These are phyloP conservation scores for Bretziella fagacearum DNA, from an alignment of 2,329 filamentous ascomycete species.

Conservation along the genomic window DNA sequence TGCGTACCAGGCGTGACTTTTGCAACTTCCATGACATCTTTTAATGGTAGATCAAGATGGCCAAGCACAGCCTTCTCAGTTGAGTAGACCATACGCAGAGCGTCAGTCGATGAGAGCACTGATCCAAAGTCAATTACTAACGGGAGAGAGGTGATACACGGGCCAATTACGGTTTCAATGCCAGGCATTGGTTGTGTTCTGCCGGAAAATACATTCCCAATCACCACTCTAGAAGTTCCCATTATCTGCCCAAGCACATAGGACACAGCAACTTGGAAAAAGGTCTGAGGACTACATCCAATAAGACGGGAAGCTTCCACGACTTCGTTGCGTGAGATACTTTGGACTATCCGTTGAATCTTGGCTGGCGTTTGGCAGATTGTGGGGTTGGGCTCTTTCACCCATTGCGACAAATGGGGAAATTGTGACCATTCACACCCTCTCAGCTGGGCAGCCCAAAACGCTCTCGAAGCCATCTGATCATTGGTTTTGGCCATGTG, in stretches of 20 bases:
- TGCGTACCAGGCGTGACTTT: constrained; percentile 26
- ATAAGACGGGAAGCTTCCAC: background rate
- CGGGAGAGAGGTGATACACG: constrained; percentile 62
- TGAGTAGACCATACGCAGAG: constrained; percentile 46
- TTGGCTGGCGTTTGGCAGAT: background rate
- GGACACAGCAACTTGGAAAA: constrained; percentile 58
- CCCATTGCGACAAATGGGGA: constrained; percentile 6
- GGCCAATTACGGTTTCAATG: constrained; percentile 61
- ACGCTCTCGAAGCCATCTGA: background rate
- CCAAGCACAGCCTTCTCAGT: constrained; percentile 49
- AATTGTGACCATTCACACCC: background rate
- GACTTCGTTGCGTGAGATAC: background rate
- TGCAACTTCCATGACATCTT: constrained; percentile 35
- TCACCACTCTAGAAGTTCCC: constrained; percentile 47
- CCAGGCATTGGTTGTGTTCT: constrained; percentile 52
- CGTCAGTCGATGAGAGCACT: constrained; percentile 37
- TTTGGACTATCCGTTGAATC: background rate
- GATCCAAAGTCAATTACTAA: background rate
- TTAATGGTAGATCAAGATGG: constrained; percentile 45
- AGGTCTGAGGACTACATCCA: constrained; percentile 14
- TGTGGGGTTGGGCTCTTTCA: no score
- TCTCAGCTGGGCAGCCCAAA: constrained; percentile 10
- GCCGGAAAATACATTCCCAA: constrained; percentile 71
- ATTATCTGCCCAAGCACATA: constrained; percentile 49
- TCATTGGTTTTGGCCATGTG: constrained; percentile 17